Evolutionary conservation across 805 yeast genomes (phyloP).

Genomic region (Metschnikowia continentalis): DNA sequence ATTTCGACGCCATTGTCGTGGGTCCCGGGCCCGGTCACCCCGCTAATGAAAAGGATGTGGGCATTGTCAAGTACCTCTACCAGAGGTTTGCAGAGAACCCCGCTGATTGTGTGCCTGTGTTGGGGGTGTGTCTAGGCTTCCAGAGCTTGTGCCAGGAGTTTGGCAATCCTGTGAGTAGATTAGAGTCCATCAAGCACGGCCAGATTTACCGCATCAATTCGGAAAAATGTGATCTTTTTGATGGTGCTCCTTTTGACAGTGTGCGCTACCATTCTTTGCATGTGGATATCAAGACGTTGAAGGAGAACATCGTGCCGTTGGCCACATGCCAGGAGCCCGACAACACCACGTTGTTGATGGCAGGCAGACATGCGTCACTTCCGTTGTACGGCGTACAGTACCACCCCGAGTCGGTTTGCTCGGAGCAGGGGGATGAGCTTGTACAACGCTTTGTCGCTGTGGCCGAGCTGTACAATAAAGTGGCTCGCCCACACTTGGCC

Average conservation of each 20-base stretch:
- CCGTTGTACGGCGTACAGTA: slow-evolving; percentile 95
- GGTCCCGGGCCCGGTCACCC: slow-evolving; percentile 99
- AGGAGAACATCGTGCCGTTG: slow-evolving; percentile 46
- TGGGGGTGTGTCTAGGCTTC: slow-evolving; percentile 93
- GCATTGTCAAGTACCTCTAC: slow-evolving; percentile 62
- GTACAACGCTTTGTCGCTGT: slow-evolving; percentile 58
- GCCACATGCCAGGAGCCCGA: slow-evolving; percentile 48
- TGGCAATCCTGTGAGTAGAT: slow-evolving; percentile 53
- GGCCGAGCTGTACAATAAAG: slow-evolving; percentile 35
- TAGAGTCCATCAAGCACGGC: slow-evolving; percentile 74
- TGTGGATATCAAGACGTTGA: slow-evolving; percentile 33
- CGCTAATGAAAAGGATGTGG: slow-evolving; percentile 54
- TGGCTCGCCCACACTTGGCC: slow-evolving; percentile 15
- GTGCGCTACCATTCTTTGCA: slow-evolving; percentile 89
- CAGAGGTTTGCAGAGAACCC: slow-evolving; percentile 18
- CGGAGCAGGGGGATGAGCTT: slow-evolving; percentile 58
- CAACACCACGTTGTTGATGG: slow-evolving; percentile 56
- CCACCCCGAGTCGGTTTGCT: slow-evolving; percentile 94
- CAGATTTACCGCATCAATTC: slow-evolving; percentile 59
- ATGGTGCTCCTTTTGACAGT: slow-evolving; percentile 44
- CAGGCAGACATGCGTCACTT: slow-evolving; percentile 51
- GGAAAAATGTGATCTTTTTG: slow-evolving; percentile 32
- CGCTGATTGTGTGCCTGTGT: slow-evolving; percentile 47
- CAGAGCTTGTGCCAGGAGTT: slow-evolving; percentile 68
- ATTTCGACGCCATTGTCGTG: slow-evolving; percentile 71